phyloP scores from a whole-genome alignment of 345 rosid species.

The Aethionema arabicum region DNA sequence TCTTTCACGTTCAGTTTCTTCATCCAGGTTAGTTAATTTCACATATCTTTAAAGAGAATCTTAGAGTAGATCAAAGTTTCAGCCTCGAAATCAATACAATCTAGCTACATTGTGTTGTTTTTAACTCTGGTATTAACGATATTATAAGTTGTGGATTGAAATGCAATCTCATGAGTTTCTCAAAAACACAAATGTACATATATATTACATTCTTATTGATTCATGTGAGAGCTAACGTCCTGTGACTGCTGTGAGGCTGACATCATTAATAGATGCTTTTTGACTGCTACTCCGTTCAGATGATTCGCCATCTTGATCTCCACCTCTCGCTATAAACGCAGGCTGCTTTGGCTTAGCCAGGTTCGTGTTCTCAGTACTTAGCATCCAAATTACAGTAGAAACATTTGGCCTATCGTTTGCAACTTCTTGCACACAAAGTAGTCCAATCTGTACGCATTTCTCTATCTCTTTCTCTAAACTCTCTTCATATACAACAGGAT shows the following conservation, averaged over 20 bases:
- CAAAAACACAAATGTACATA: not conserved
- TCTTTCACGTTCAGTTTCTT: constrained; percentile 16
- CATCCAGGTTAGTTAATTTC: constrained; percentile 15
- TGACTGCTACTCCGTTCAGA: constrained; percentile 34
- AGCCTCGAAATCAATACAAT: no score
- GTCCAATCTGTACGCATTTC: constrained; percentile 42
- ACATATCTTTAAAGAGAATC: no score
- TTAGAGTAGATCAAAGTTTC: no score
- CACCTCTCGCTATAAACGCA: constrained; percentile 32
- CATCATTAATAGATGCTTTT: constrained; percentile 33
- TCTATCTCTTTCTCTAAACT: constrained; percentile 27
- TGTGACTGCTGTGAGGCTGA: constrained; percentile 34
- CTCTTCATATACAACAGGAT: constrained; percentile 29
- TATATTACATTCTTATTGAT: no score
- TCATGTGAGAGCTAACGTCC: constrained; percentile 23
- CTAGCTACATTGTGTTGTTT: not conserved
- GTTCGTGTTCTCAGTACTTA: constrained; percentile 21
- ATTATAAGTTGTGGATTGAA: not conserved
- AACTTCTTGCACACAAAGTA: constrained; percentile 45
- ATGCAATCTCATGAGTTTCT: not conserved
- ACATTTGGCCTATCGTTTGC: constrained; percentile 44
- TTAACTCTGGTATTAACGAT: not conserved
- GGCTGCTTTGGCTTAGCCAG: constrained; percentile 30
- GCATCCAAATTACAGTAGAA: constrained; percentile 38
- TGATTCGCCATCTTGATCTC: constrained; percentile 26